Evolutionary conservation across 1,139 yeast genomes (phyloP).

Genomic region (Suhomyces bokatorum): DNA sequence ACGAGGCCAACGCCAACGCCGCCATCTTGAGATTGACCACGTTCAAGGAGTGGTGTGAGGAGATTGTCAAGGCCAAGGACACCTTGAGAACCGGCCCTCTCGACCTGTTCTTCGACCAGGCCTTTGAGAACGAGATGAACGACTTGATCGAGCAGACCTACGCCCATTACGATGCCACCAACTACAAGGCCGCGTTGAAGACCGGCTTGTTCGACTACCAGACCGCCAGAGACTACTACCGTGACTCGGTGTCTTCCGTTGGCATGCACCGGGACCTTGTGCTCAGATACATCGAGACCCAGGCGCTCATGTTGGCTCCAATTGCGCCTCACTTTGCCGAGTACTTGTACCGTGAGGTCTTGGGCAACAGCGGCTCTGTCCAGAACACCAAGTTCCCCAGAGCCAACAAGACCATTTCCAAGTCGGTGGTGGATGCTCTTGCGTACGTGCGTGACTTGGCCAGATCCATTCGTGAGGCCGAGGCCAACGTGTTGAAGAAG

Average conservation of each 20-base stretch:
- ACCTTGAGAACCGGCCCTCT: slow-evolving; percentile 70
- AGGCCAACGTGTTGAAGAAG: slow-evolving; percentile 82
- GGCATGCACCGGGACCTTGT: slow-evolving; percentile 87
- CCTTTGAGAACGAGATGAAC: slow-evolving; percentile 95
- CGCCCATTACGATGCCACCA: slow-evolving; percentile 67
- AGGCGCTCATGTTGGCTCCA: slow-evolving; percentile 83
- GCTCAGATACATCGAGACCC: slow-evolving; percentile 78
- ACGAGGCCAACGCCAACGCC: slow-evolving; percentile 94
- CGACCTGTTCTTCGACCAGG: slow-evolving; percentile 72
- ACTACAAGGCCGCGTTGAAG: slow-evolving; percentile 87
- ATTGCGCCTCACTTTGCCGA: slow-evolving; percentile 96
- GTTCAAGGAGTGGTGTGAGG: slow-evolving; percentile 95
- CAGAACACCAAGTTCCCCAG: slow-evolving; percentile 82
- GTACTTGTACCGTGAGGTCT: slow-evolving; percentile 79
- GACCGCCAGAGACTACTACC: slow-evolving; percentile 91
- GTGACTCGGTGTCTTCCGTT: slow-evolving; percentile 67
- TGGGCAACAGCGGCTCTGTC: slow-evolving; percentile 58
- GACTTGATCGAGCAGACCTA: slow-evolving; percentile 70
- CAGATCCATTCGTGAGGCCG: slow-evolving; percentile 89
- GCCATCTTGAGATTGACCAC: slow-evolving; percentile 92
- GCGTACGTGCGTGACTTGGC: slow-evolving; percentile 75
- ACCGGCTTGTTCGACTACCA: slow-evolving; percentile 92
- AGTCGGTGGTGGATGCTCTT: slow-evolving; percentile 63
- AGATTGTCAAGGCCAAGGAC: slow-evolving; percentile 52
- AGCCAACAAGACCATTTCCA: slow-evolving; percentile 63